These are phyloP conservation scores for Candida boleticola DNA, from an alignment of 805 yeast species.

Conservation along the genomic window DNA sequence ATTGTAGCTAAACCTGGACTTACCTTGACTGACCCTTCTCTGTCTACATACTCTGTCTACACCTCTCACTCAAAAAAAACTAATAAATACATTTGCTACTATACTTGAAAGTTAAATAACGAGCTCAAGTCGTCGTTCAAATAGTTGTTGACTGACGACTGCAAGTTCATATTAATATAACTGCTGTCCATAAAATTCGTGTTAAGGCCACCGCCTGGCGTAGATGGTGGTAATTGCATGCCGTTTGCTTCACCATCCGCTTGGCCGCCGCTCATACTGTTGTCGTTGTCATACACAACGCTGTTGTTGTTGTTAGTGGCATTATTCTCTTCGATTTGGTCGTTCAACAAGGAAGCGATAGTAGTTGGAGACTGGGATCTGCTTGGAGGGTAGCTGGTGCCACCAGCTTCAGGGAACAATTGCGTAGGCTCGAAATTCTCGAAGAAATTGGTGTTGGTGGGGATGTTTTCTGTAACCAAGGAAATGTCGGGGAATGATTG, in stretches of 20 bases:
- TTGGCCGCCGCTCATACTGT: background rate
- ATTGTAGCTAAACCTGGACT: no score
- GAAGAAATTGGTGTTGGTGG: constrained; percentile 44
- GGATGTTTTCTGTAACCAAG: constrained; percentile 50
- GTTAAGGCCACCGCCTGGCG: constrained; percentile 26
- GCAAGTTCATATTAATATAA: constrained; percentile 43
- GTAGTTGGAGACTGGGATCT: constrained; percentile 35
- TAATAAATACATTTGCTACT: constrained; percentile 3
- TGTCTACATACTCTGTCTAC: no score
- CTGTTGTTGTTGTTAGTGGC: constrained; percentile 2
- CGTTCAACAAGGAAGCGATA: background rate
- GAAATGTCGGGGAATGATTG: constrained; percentile 52
- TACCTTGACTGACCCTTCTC: no score
- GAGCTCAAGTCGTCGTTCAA: constrained; percentile 25
- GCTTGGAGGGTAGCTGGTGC: constrained; percentile 32
- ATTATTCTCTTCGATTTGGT: background rate
- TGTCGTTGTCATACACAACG: constrained; percentile 1
- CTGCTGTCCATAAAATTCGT: constrained; percentile 42
- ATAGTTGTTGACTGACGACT: constrained; percentile 28
- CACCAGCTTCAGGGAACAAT: constrained; percentile 45
- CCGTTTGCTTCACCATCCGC: background rate
- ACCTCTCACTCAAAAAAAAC: no score
- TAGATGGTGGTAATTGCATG: background rate
- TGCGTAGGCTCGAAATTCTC: constrained; percentile 59
- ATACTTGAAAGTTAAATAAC: constrained; percentile 25